Conservation (phyloP, 495 filamentous ascomycete species). For the Lindgomyces ingoldianus region DNA sequence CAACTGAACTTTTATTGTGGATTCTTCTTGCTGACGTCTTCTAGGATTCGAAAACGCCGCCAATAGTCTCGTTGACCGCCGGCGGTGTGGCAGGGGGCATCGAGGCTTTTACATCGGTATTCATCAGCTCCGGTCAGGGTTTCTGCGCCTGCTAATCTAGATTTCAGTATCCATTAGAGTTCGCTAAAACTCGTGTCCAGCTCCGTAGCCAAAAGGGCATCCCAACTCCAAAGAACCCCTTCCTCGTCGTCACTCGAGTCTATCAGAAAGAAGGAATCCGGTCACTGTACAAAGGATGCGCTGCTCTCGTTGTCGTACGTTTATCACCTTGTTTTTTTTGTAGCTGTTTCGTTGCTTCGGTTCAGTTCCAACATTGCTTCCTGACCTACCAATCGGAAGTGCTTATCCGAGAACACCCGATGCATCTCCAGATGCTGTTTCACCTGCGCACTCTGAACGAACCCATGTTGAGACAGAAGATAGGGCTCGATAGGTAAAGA, state of each 20-base stretch:
- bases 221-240: constrained; percentile 53
- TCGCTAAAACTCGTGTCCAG: constrained; percentile 67
- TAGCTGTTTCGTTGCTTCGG: not conserved
- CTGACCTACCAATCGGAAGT: not conserved
- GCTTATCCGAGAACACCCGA: constrained; percentile 14
- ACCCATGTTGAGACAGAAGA: not conserved
- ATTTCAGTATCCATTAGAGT: constrained; percentile 66
- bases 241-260: constrained; percentile 53
- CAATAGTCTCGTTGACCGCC: constrained; percentile 53
- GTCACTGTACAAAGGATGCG: constrained; percentile 66
- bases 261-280: constrained; percentile 56
- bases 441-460: not conserved
- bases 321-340: not conserved
- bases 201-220: constrained; percentile 52
- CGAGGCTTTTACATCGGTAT: constrained; percentile 55
- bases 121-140: not conserved
- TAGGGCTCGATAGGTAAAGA: constrained; percentile 64
- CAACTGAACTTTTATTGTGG: not conserved
- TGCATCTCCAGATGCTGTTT: not conserved
- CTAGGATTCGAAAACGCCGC: constrained; percentile 41
- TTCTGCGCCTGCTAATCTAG: not conserved
- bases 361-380: not conserved
- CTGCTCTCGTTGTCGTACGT: constrained; percentile 58
- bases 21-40: not conserved
- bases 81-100: constrained; percentile 60